These are phyloP conservation scores for Jasminum sambac DNA, from an alignment of 257 asterid genomes.

Conservation along the genomic window DNA sequence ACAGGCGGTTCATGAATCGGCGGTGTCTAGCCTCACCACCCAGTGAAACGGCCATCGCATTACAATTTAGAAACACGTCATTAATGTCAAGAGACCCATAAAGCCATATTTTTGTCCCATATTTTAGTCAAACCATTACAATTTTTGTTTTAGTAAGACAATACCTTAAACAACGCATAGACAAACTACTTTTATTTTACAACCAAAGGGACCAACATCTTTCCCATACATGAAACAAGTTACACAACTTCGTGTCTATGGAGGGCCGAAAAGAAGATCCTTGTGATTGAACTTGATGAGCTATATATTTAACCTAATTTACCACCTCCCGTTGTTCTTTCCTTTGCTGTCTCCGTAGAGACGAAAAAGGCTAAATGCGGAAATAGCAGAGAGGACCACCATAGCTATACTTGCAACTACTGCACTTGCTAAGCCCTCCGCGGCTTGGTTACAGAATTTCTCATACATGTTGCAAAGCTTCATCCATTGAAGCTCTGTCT, in stretches of 20 bases:
- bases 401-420: slow-evolving; percentile 50
- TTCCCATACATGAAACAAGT: slow-evolving; percentile 21
- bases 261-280: neutral
- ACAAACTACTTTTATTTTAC: slow-evolving; percentile 21
- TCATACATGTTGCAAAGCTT: slow-evolving; percentile 63
- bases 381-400: slow-evolving; percentile 68
- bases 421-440: slow-evolving; percentile 83
- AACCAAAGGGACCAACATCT: slow-evolving; percentile 12
- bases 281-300: neutral
- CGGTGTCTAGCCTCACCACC: too few species aligned
- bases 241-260: slow-evolving; percentile 26
- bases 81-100: neutral
- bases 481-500: slow-evolving; percentile 88
- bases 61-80: neutral
- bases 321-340: slow-evolving; percentile 54
- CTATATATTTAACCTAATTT: slow-evolving; percentile 1
- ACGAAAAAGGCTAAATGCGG: slow-evolving; percentile 88
- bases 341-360: slow-evolving; percentile 64
- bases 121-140: neutral
- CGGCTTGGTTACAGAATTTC: slow-evolving; percentile 80
- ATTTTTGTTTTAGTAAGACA: neutral
- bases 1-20: too few species aligned
- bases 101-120: neutral
- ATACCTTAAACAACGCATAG: neutral
- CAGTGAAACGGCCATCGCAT: neutral